Conservation (phyloP, 805 yeast species). For the Metschnikowia similis region DNA sequence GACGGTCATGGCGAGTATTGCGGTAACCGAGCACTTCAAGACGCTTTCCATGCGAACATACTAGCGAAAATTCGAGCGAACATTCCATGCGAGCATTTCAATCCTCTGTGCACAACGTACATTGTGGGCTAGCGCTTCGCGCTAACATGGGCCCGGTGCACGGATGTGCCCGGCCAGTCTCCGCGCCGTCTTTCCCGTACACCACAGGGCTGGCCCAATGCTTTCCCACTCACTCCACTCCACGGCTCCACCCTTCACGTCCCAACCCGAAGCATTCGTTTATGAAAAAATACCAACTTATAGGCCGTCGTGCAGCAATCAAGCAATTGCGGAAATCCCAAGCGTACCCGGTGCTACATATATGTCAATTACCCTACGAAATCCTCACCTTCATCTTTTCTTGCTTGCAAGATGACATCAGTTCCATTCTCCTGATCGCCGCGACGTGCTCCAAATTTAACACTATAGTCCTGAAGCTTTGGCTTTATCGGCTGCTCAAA, state of each 20-base stretch:
- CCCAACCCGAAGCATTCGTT: neutral
- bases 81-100: too few species aligned
- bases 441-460: constrained; percentile 35
- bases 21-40: too few species aligned
- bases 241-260: neutral
- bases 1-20: too few species aligned
- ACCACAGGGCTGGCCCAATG: neutral
- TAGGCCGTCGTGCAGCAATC: constrained; percentile 32
- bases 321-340: constrained; percentile 5
- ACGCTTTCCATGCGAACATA: too few species aligned
- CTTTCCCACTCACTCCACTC: neutral
- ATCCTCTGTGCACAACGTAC: neutral
- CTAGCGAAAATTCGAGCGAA: too few species aligned
- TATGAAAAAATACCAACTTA: constrained; percentile 41
- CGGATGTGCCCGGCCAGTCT: neutral
- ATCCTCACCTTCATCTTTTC: constrained; percentile 33
- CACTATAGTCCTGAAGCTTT: constrained; percentile 31
- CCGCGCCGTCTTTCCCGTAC: neutral
- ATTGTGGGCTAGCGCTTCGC: neutral
- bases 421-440: constrained; percentile 18
- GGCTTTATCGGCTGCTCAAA: constrained; percentile 31
- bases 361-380: constrained; percentile 43
- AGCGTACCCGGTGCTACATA: constrained; percentile 27
- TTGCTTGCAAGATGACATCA: constrained; percentile 18
- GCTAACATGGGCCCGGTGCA: neutral